Evolutionary conservation across 345 rosid genomes (phyloP).

Genomic region (sweet orange (Citrus sinensis)): DVS_A1.0 CM039161.1:6448501-6449000

Average conservation of each 20-base stretch:
- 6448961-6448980: slow-evolving; percentile 22
- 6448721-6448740: slow-evolving; percentile 63
- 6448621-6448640: slow-evolving; percentile 55
- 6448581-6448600: slow-evolving; percentile 67
- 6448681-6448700: slow-evolving; percentile 56
- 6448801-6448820: slow-evolving; percentile 74
- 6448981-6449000: slow-evolving; percentile 64
- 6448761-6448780: slow-evolving; percentile 41
- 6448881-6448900: slow-evolving; percentile 47
- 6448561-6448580: slow-evolving; percentile 67
- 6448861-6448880: slow-evolving; percentile 43
- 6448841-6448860: slow-evolving; percentile 42
- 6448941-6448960: background rate
- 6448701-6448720: slow-evolving; percentile 47
- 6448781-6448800: slow-evolving; percentile 65
- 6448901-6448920: slow-evolving; percentile 34
- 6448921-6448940: background rate
- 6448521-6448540: slow-evolving; percentile 48
- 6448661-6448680: slow-evolving; percentile 57
- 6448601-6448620: slow-evolving; percentile 59
- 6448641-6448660: slow-evolving; percentile 74
- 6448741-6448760: slow-evolving; percentile 62
- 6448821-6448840: slow-evolving; percentile 51
- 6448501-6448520: slow-evolving; percentile 69
- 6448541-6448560: slow-evolving; percentile 65